Percentiles rank a stretch among this genome's conserved stretches.
These are phyloP conservation scores for Linanthus parryae DNA, from an alignment of 148 eudicot genomes.

Conservation along the genomic window DNA sequence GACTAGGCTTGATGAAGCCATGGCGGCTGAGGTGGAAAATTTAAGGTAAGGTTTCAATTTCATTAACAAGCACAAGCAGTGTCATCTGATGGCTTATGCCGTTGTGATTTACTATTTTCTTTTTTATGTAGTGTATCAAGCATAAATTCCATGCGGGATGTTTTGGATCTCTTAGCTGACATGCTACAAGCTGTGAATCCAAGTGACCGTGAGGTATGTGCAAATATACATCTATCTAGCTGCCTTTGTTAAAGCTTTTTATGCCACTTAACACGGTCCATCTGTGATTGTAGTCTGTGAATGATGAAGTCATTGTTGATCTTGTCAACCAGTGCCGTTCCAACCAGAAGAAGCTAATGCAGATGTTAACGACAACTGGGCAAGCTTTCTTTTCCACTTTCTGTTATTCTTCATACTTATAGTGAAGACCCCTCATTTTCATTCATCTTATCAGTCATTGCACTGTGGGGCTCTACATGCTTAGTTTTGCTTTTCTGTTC, in stretches of 20 bases:
- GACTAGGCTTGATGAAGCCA: constrained; percentile 79
- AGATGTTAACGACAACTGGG: constrained; percentile 69
- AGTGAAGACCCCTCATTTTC: too few relatives aligned
- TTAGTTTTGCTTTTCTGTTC: background rate
- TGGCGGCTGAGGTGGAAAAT: constrained; percentile 68
- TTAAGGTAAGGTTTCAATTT: constrained; percentile 45
- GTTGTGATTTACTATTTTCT: constrained; percentile 4
- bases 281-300: constrained; percentile 55
- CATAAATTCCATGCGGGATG: constrained; percentile 70
- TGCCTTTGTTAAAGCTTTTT: background rate
- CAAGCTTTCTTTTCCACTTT: constrained; percentile 23
- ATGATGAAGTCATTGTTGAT: constrained; percentile 84
- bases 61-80: background rate
- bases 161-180: constrained; percentile 62
- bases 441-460: too few relatives aligned
- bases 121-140: constrained; percentile 34
- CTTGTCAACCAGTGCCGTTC: constrained; percentile 79
- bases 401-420: too few relatives aligned
- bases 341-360: constrained; percentile 89
- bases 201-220: constrained; percentile 57
- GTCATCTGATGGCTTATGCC: background rate
- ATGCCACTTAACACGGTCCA: background rate
- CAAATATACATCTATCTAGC: background rate
- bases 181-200: constrained; percentile 90
- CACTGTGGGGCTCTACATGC: background rate